Base-by-base conservation (phyloP, 257 asterid genomes). In the Solanum rostratum region DNA sequence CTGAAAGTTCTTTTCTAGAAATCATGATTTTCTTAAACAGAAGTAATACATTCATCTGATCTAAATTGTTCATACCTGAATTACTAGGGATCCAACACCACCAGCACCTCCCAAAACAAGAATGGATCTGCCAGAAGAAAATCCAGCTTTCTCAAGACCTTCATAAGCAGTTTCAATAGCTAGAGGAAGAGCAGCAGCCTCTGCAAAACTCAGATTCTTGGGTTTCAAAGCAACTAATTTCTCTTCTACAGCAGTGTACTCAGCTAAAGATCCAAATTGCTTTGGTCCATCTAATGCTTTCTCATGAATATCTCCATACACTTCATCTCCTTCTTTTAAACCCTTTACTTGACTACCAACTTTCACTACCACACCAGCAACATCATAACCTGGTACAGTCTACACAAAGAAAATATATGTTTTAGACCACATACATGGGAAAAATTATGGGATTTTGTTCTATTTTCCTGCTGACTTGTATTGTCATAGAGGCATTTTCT, bases 51-150 rank as follows among this genome's bases (percentile, higher is more conserved):
- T 74, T 74, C 7, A 74, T n/a, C 22, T 0, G 24, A 14, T 4
- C 4, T 60, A 33, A 24, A 59, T 39, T 82, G 3, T 62, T 6
- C 29, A 24, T 19, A 94, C 99, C 98, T 95, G 99, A 88, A 96
- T 91, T 41, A 90, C 98, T 1, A 94, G 92, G 79, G 98, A 92
- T 70, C 99, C 99, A 86, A 94, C 98, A 22, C 98, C 98, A 24
- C 99, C 99, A 22, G 99, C 99, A 9, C 99, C 99, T 19, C 99
- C 99, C 62, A 96, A 93, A 73, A 96, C 98, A 19, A 96, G 98
- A 62, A 96, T 74, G n/a, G 99, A 94, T 89, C 92, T 88, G 12
- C 98, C 97, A 43, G 91, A 54, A 6, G 98, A 93, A 73, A 96
- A 94, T 20, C 91, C 95, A 19, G 92, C 90, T 88, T 86, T 89